These are phyloP conservation scores for Telfairia occidentalis DNA, from an alignment of 331 rosid species.

Conservation along the genomic window DNA sequence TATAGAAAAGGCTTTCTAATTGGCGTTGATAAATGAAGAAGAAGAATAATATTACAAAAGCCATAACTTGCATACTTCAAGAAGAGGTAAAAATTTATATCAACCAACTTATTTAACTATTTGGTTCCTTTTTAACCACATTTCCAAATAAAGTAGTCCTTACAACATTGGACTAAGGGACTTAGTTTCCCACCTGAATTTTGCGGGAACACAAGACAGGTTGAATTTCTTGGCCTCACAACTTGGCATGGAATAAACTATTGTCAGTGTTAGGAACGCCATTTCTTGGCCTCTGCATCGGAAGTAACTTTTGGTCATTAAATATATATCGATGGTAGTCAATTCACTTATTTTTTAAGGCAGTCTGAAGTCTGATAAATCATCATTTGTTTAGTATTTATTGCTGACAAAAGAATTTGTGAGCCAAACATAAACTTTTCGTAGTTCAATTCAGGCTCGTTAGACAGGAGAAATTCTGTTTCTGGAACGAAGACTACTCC, in stretches of 20 bases:
- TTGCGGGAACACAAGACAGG: no score
- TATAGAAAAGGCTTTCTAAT: not conserved
- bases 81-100: not conserved
- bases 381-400: not conserved
- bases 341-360: not conserved
- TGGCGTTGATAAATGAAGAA: not conserved
- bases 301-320: not conserved
- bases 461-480: conserved; percentile 16
- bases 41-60: not conserved
- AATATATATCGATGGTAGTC: not conserved
- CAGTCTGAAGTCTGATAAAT: not conserved
- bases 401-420: not conserved
- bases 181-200: not conserved
- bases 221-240: no score
- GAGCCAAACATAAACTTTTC: not conserved
- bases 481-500: not conserved
- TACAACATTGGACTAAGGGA: not conserved
- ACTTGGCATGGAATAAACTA: no score
- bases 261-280: no score
- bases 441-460: conserved; percentile 2
- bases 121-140: not conserved
- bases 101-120: not conserved
- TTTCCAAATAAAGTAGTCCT: not conserved
- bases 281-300: not conserved
- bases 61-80: not conserved